These are phyloP conservation scores for Hericium coralloides DNA, from an alignment of 768 basidiomycete species.

Conservation along the genomic window DNA sequence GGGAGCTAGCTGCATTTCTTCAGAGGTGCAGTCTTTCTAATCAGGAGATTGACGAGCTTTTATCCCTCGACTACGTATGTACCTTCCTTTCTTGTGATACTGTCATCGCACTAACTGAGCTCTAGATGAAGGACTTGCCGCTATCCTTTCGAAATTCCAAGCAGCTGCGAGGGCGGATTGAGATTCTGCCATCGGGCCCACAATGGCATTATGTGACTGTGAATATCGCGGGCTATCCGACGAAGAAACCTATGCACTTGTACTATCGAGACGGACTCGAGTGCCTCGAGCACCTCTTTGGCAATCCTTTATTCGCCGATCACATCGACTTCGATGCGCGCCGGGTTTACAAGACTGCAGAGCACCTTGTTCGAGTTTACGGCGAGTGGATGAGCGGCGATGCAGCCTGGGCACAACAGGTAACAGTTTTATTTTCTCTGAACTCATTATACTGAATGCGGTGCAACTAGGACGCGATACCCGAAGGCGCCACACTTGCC, in stretches of 20 bases:
- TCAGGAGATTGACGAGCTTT: no score
- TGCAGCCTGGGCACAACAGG: slow-evolving; percentile 11
- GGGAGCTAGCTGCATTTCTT: background rate
- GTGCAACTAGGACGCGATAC: background rate
- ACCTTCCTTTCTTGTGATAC: no score
- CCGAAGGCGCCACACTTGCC: background rate
- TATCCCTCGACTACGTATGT: no score
- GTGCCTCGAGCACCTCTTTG: slow-evolving; percentile 18
- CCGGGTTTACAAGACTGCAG: slow-evolving; percentile 9
- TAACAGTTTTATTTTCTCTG: background rate
- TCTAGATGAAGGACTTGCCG: background rate
- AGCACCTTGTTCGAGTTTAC: slow-evolving; percentile 11
- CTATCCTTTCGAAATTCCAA: background rate
- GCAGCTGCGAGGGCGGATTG: slow-evolving; percentile 12
- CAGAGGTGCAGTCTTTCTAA: background rate
- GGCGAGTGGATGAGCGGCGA: slow-evolving; percentile 18
- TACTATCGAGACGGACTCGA: slow-evolving; percentile 21
- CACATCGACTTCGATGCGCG: slow-evolving; percentile 16
- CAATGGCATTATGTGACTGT: slow-evolving; percentile 14
- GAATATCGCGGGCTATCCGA: slow-evolving; percentile 4
- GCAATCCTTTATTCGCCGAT: slow-evolving; percentile 16
- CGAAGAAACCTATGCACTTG: slow-evolving; percentile 12
- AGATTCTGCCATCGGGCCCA: slow-evolving; percentile 14
- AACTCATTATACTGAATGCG: background rate
- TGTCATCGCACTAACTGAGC: no score